phyloP scores from a whole-genome alignment of 2,329 filamentous ascomycete species.

The Dendryphion nanum region DNA sequence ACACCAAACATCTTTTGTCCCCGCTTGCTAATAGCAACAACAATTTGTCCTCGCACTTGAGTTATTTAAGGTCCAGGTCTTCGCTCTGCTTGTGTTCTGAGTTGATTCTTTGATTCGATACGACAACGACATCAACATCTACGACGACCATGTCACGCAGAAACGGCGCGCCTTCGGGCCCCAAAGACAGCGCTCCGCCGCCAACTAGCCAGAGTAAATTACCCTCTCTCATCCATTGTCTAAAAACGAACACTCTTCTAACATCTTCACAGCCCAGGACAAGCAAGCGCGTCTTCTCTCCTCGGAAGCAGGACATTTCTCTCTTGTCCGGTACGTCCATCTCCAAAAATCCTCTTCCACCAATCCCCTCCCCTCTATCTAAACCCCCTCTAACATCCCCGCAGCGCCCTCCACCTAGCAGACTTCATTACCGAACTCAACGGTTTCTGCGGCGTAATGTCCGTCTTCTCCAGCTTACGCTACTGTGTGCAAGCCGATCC shows the following conservation, averaged over 20 bases:
- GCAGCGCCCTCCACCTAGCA: slow-evolving; percentile 66
- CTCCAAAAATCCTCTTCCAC: too few species aligned
- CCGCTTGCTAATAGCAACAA: too few species aligned
- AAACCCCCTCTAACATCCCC: neutral
- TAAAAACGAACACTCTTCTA: slow-evolving; percentile 1
- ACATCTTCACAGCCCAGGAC: slow-evolving; percentile 56
- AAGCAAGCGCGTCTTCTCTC: slow-evolving; percentile 75
- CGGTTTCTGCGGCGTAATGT: slow-evolving; percentile 88
- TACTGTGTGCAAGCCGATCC: slow-evolving; percentile 77
- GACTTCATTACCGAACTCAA: slow-evolving; percentile 83
- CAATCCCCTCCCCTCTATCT: neutral
- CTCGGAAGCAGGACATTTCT: slow-evolving; percentile 70
- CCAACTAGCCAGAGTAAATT: slow-evolving; percentile 46
- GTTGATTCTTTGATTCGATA: too few species aligned
- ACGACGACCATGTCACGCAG: slow-evolving; percentile 60
- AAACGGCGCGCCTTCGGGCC: slow-evolving; percentile 52
- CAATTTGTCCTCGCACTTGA: too few species aligned
- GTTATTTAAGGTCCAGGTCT: too few species aligned
- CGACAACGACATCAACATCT: neutral
- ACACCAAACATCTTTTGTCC: too few species aligned
- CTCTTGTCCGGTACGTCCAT: slow-evolving; percentile 44
- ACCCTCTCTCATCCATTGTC: neutral
- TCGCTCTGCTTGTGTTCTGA: too few species aligned
- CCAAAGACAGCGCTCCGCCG: slow-evolving; percentile 41
- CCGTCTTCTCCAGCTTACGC: slow-evolving; percentile 89